Base-by-base conservation (phyloP, 2,329 filamentous ascomycete genomes). In the Akanthomyces lecanii region DNA sequence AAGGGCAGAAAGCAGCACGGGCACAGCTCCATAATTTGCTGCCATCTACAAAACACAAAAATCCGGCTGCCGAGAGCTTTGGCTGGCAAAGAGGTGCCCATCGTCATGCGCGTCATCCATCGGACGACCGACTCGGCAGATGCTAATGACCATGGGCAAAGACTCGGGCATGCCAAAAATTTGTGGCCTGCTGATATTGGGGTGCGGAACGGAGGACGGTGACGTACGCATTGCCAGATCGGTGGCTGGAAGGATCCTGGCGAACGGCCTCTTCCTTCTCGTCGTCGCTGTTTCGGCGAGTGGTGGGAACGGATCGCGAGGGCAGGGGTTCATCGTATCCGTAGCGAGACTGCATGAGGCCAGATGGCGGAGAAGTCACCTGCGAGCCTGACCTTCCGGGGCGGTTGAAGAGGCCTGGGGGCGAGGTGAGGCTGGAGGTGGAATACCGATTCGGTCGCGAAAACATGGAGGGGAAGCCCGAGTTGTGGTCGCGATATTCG, bases 381-480 rank as follows among this genome's bases (percentile, higher is more conserved):
- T 92, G 88, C 36, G 92, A 92, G 68, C 89, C 90, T 38, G 90
- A 91, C 66, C 91, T 86, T 66, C 83, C 88, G 57, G 90, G 85
- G 65, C 91, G 87, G 73, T 87, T 88, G 75, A 89, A 86, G 62
- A 91, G 77, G 52, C 90, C 89, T 5, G 89, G 90, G 50, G 92
- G 90, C 42, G 92, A 94, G 51, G 89, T 89, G 71, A 97, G 82
- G 78, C 91, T 95, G 44, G 92, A 93, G 65, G 90, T 90, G 61
- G 94, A 96, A 79, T 96, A 94, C 66, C 93, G 86, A 73, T 93
- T 93, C 50, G 92, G 90, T 48, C 92, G 87, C 62, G 91, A 92
- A 72, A 95, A 90, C 68, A 90, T 87, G 70, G 87, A 87, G 62
- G 90, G 87, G 71, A 96, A 94, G 50, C 88, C 89, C 65, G 85